phyloP scores from a whole-genome alignment of 2,329 filamentous ascomycete genomes.

The Botrytis pseudocinerea region DNA sequence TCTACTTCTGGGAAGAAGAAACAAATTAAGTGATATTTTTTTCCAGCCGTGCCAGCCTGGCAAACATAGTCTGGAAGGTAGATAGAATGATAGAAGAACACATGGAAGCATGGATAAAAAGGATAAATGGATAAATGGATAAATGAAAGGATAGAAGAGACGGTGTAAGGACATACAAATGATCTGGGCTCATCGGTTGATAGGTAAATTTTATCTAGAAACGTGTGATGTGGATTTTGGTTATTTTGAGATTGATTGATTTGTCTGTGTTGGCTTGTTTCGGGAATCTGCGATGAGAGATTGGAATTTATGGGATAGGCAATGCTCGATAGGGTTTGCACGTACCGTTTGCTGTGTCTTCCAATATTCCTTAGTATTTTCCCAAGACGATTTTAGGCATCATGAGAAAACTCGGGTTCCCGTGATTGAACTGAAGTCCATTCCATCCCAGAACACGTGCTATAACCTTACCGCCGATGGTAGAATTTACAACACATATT shows the following conservation, averaged over 20 bases:
- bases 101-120: not conserved
- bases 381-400: not conserved
- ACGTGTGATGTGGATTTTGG: constrained; percentile 3
- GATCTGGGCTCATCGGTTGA: constrained; percentile 13
- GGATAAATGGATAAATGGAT: not conserved
- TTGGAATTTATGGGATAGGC: not conserved
- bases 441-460: not conserved
- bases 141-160: not conserved
- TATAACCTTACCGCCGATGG: not conserved
- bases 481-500: not conserved
- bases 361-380: not conserved
- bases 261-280: not conserved
- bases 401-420: constrained; percentile 4
- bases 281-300: constrained; percentile 12
- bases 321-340: not conserved
- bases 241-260: not conserved
- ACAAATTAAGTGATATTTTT: not conserved
- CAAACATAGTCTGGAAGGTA: not conserved
- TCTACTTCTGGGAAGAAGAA: not conserved
- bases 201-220: not conserved
- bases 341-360: too few species aligned
- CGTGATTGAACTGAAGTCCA: not conserved
- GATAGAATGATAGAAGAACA: not conserved
- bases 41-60: not conserved
- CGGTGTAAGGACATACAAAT: not conserved